Base-by-base conservation (phyloP, 306 rosid species). In the Inga oerstediana region DNA sequence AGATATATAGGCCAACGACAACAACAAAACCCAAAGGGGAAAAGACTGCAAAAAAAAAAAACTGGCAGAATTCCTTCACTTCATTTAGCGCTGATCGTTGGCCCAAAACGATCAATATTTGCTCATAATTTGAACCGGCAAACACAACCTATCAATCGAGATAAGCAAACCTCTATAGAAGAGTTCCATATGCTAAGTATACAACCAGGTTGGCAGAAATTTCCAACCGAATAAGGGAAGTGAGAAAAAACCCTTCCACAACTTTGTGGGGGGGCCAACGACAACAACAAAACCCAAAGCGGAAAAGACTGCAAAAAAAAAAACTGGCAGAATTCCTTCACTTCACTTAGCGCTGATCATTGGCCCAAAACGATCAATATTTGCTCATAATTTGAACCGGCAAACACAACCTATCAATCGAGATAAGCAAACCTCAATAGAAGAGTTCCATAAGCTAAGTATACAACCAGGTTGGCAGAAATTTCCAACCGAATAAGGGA, bases 151-250 rank as follows among this genome's bases (percentile, higher is more conserved):
- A 73, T 56, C 34, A 10, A 59, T 5, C 65, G 75, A 74, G 58
- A 69, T 17, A 10, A 59, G 9, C 72, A 84, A 54, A 37, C 66
- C 17, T 52, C 51, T 19, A 65, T n/a, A 44, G 27, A 62, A 39
- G n/a, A 79, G 59, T 82, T 69, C n/a, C 41, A 82, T 67, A 48
- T 43, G 32, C 41, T 8, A 79, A 79, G 32, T 9, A 75, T 82
- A 22, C n/a, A 11, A 67, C 74, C 73, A 59, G 64, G 49, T 46
- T 8, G 17, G 48, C 32, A 48, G 30, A 77, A 78, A 71, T n/a
- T 30, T 34, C 66, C 4, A 20, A 79, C 45, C 66, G 62, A 51
- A 82, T 14, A 79, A 75, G 16, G n/a, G 35, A 56, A 61, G 15
- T 10, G 8, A 19, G 8, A 77, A 83, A 24, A 83, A 80, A 80